Conservation (phyloP, 345 rosid genomes). For the Murraya koenigii region DNA sequence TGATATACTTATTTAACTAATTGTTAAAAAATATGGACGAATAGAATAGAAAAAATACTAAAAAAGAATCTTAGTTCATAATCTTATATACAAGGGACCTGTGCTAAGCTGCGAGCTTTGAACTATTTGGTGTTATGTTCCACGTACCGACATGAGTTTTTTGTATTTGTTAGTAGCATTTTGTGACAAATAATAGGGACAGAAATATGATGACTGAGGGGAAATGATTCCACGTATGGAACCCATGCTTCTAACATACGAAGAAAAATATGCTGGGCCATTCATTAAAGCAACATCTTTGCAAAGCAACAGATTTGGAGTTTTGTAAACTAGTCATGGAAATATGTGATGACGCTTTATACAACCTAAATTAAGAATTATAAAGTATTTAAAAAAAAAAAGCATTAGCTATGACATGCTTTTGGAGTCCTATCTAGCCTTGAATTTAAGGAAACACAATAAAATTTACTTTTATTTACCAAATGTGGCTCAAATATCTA, state of each 20-base stretch:
- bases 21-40: too few species aligned
- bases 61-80: too few species aligned
- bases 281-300: background rate
- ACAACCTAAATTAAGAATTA: too few species aligned
- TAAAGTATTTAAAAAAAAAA: too few species aligned
- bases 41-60: too few species aligned
- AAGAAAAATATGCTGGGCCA: slow-evolving; percentile 1
- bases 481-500: too few species aligned
- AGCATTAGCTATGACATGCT: too few species aligned
- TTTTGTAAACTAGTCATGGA: background rate
- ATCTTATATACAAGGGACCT: slow-evolving; percentile 10
- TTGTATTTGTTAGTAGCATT: background rate
- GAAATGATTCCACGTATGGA: background rate
- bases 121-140: background rate
- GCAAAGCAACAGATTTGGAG: background rate
- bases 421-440: too few species aligned
- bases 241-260: background rate
- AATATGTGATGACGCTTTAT: background rate
- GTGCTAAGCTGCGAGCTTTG: background rate
- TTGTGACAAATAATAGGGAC: background rate
- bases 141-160: background rate
- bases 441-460: too few species aligned
- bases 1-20: too few species aligned
- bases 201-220: background rate
- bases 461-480: too few species aligned